Percentiles rank a stretch among this genome's conserved stretches.
Evolutionary conservation across 2,329 filamentous ascomycete species (phyloP).

Genomic region (Cladophialophora chaetospira): DNA sequence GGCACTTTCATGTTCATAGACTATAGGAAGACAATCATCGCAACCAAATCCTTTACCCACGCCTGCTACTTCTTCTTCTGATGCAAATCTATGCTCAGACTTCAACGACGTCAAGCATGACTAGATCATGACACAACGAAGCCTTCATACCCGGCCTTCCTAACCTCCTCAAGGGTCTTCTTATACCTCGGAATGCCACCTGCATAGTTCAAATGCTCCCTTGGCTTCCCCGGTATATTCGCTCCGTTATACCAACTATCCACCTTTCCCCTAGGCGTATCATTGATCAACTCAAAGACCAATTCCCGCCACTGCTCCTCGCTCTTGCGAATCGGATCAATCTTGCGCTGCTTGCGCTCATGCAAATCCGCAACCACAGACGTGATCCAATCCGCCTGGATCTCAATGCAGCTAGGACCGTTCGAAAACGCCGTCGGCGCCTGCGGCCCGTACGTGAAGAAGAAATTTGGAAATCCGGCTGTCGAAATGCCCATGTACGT

Average conservation of each 20-base stretch:
- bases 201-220: conserved; percentile 49
- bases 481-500: conserved; percentile 47
- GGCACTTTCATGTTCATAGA: too few species aligned
- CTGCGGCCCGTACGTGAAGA: conserved; percentile 56
- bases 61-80: too few species aligned
- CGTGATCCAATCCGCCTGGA: conserved; percentile 57
- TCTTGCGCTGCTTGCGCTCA: conserved; percentile 4
- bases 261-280: conserved; percentile 32
- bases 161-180: conserved; percentile 26
- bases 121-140: conserved; percentile 2
- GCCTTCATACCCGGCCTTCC: conserved; percentile 3
- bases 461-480: conserved; percentile 52
- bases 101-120: too few species aligned
- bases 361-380: conserved; percentile 12
- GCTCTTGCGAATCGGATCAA: conserved; percentile 6
- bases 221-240: conserved; percentile 55
- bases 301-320: conserved; percentile 37
- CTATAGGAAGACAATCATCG: too few species aligned
- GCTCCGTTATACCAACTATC: conserved; percentile 59
- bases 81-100: too few species aligned
- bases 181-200: conserved; percentile 23
- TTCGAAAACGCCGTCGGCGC: conserved; percentile 59
- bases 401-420: conserved; percentile 56
- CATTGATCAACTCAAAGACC: conserved; percentile 18
- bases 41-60: too few species aligned